Evolutionary conservation across 148 eudicot genomes (phyloP).

Genomic region (Chenopodium quinoa): DNA sequence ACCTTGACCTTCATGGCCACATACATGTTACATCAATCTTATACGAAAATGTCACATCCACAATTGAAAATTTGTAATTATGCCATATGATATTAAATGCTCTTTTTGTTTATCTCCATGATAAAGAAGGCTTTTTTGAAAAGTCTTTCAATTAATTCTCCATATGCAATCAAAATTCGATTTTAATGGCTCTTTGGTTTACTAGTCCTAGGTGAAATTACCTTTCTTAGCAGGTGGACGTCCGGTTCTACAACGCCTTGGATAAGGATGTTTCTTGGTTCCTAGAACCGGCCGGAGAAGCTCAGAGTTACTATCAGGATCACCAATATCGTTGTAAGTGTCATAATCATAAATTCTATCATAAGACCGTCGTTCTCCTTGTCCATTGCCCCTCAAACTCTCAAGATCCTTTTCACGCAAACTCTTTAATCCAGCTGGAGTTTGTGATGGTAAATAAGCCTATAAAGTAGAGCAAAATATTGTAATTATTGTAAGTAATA

Average conservation of each 20-base stretch:
- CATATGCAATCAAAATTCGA: background rate
- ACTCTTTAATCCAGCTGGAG: constrained; percentile 39
- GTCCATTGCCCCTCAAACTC: constrained; percentile 44
- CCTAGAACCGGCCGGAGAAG: constrained; percentile 48
- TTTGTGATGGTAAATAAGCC: constrained; percentile 44
- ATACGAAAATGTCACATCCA: too few species aligned
- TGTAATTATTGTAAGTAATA: background rate
- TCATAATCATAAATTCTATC: constrained; percentile 56
- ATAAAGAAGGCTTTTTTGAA: too few species aligned
- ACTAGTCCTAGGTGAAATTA: background rate
- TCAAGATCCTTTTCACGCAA: constrained; percentile 42
- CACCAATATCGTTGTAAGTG: constrained; percentile 53
- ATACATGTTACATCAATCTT: too few species aligned
- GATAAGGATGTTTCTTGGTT: constrained; percentile 50
- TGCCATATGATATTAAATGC: too few species aligned
- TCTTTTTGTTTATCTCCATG: too few species aligned
- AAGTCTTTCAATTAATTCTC: too few species aligned
- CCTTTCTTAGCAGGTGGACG: constrained; percentile 40
- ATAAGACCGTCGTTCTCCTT: constrained; percentile 36
- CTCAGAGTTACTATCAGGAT: constrained; percentile 33
- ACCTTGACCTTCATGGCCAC: too few species aligned
- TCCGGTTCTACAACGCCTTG: constrained; percentile 68
- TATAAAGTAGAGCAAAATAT: background rate
- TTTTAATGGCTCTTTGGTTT: too few species aligned
- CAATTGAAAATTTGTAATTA: too few species aligned